Base-by-base conservation (phyloP, 1,284 basidiomycete genomes). In the Papiliotrema terrestris region DNA sequence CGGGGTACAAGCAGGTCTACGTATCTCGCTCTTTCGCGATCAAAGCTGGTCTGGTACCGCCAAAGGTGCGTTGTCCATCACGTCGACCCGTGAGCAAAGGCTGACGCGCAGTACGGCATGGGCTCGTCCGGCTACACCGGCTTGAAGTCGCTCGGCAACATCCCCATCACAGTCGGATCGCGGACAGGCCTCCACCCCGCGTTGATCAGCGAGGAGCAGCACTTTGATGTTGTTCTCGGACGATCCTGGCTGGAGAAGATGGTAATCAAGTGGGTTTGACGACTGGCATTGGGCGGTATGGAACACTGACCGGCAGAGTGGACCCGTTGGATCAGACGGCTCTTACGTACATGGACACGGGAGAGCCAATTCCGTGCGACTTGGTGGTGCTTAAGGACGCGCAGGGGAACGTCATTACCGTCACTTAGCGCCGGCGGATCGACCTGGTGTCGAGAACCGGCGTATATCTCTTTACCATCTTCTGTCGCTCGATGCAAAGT, bases 141-240 rank as follows among this genome's bases (percentile, higher is more conserved):
- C 19, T 60, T 78, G 20, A 67, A 68, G 44, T 80, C 80, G 63
- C 84, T 93, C 39, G 91, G 91, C 13, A 82, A 81, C 52, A 88
- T 91, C 83, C 86, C 90, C 0, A 73, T 72, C 68, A 81, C 74
- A 54, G 79, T 83, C 48, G 82, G 81, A 17, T 66, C 65, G 49
- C 77, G 78, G 67, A 79, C 80, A 2, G 77, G 78, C 3, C 67
- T 74, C 8, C 81, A 81, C 63, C 75, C 77, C 5, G 81, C 81
- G 41, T 79, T 82, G 75, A 74, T 98, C 35, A 89, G 89, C 9
- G 95, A 98, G 73, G 94, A 97, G 75, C 86, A 87, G 22, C 94
- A 97, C 74, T 98, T 98, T 77, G 94, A 97, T 66, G 91, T 97
- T 48, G 89, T 98, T 20, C 82, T 98, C 2, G 95, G 95, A 3